Base-by-base conservation (phyloP, 805 yeast species). In the Lipomyces orientalis region DNA sequence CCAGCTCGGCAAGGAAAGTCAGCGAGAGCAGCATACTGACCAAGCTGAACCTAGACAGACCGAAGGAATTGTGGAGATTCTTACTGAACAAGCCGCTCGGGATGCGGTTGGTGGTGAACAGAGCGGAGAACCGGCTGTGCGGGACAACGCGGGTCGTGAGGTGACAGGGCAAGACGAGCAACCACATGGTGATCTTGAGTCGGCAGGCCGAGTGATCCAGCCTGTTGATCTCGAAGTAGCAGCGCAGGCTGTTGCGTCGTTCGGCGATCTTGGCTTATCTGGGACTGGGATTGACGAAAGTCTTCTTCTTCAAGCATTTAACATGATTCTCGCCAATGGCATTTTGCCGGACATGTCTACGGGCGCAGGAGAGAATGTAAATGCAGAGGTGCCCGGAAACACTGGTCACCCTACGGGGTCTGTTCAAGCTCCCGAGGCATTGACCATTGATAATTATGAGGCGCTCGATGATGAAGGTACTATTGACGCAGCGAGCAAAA, bases 251-350 rank as follows among this genome's bases (percentile, higher is more conserved):
- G 61, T 49, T 25, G 39, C 61, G 25, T 43, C 61, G 52, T 33
- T 58, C 25, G 52, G 46, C 16, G 54, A 49, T 14, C 33, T 58
- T 12, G 61, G 19, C 37, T 35, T 58, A 16, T 16, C 49, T 25
- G 52, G 35, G 29, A 35, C 12, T 35, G 46, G 46, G 25, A 19
- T 58, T 33, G 61, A 58, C 33, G 61, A 58, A 34, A 25, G 57
- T 35, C 51, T 39, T 31, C 39, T 49, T 56, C 51, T 65, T 31
- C 62, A 64, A 34, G 62, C 67, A 6, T 49, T 60, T 22, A 60
- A 34, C 31, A 31, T 37, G n/a, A 52, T 64, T 25, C 46, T 58
- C 6, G 51, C 60, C 8, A 62, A 54, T 39, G 54, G 46, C 12
- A 49, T 35, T 63, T 33, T 34, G 29, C 65, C 60, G 12, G 35